Percentiles rank a stretch among this genome's conserved stretches.
phyloP scores from a whole-genome alignment of 2,329 filamentous ascomycete species.

The Aspergillus sp. region DNA sequence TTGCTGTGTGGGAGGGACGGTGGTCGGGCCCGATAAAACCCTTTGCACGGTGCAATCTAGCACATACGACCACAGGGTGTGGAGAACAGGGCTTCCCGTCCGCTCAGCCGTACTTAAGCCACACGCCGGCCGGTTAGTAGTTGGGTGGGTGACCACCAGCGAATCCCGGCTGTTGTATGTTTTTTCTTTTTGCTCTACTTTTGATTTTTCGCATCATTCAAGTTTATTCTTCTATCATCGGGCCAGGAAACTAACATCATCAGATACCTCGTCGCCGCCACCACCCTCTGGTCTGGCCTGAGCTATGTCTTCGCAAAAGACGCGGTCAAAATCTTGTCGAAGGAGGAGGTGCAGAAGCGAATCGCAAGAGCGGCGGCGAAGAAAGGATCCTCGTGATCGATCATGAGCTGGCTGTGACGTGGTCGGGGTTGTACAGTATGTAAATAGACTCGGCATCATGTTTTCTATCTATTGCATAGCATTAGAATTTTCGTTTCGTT shows the following conservation, averaged over 20 bases:
- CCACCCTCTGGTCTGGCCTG: constrained; percentile 88
- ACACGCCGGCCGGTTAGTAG: constrained; percentile 48
- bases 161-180: constrained; percentile 48
- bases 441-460: neutral
- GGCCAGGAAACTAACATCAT: constrained; percentile 17
- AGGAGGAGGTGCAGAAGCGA: constrained; percentile 39
- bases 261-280: constrained; percentile 80
- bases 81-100: constrained; percentile 50
- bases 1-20: neutral
- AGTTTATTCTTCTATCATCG: neutral
- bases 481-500: too few relatives aligned
- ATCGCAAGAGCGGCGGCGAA: constrained; percentile 28
- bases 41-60: neutral
- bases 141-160: constrained; percentile 49
- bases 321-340: constrained; percentile 77
- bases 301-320: constrained; percentile 91
- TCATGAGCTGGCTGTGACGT: too few relatives aligned
- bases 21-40: constrained; percentile 14
- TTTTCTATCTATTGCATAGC: neutral
- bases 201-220: neutral
- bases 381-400: constrained; percentile 18
- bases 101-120: constrained; percentile 50
- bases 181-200: constrained; percentile 15
- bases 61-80: constrained; percentile 48
- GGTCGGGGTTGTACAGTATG: neutral